Conservation (phyloP, 2,329 filamentous ascomycete species). For the Phialophora verrucosa region DNA sequence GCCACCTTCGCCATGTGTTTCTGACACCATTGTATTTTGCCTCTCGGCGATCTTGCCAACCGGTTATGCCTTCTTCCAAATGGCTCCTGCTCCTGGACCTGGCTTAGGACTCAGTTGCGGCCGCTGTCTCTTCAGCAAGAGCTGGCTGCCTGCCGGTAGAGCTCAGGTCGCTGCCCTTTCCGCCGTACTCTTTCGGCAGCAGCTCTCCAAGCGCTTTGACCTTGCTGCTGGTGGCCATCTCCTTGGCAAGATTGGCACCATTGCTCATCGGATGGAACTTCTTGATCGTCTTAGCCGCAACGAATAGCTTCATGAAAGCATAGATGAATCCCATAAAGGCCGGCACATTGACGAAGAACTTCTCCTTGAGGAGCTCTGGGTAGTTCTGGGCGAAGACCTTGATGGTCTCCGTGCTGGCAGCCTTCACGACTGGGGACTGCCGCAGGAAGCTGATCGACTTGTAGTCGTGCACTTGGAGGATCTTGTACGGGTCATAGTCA, state of each 20-base stretch:
- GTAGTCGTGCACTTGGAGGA: conserved; percentile 94
- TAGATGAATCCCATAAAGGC: conserved; percentile 89
- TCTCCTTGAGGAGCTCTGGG: conserved; percentile 85
- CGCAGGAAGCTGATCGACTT: conserved; percentile 84
- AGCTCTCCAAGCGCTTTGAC: conserved; percentile 54
- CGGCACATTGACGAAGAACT: conserved; percentile 96
- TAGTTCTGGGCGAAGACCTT: conserved; percentile 80
- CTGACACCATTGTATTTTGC: not conserved
- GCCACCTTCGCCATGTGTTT: conserved; percentile 4
- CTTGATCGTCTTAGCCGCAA: conserved; percentile 74
- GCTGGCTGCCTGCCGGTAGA: conserved; percentile 30
- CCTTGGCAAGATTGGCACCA: conserved; percentile 70
- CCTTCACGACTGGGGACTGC: conserved; percentile 76
- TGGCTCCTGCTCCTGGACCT: not conserved
- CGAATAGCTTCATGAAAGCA: conserved; percentile 74
- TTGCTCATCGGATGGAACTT: conserved; percentile 81
- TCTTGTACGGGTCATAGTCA: conserved; percentile 81
- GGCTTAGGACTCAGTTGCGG: not conserved
- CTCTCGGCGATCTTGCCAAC: not conserved
- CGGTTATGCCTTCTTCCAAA: not conserved
- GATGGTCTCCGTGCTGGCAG: conserved; percentile 80
- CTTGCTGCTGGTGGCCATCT: conserved; percentile 59
- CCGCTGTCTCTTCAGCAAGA: conserved; percentile 24
- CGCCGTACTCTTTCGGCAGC: conserved; percentile 80
- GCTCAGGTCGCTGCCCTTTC: conserved; percentile 64